A percentile compares a stretch with the other conserved stretches of the same genome.
These are phyloP conservation scores for Neurospora sublineolata DNA, from an alignment of 495 filamentous ascomycete genomes.

Conservation along the genomic window DNA sequence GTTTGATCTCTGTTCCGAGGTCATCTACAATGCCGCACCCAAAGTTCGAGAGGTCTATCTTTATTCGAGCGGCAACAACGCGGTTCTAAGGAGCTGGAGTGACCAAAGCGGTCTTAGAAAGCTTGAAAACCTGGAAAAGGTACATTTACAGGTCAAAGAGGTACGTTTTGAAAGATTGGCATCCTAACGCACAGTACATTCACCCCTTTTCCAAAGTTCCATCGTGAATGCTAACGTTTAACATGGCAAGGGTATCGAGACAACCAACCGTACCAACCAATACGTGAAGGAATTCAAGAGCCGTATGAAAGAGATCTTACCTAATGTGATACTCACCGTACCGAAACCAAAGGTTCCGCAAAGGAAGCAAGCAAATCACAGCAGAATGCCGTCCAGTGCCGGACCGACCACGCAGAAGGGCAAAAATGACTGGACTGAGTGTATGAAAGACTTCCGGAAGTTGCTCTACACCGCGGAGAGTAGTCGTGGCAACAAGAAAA, in stretches of 20 bases:
- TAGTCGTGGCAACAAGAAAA: slow-evolving; percentile 4
- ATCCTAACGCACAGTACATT: background rate
- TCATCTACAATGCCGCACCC: slow-evolving; percentile 17
- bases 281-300: slow-evolving; percentile 12
- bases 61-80: slow-evolving; percentile 26
- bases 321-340: background rate
- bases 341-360: background rate
- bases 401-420: background rate
- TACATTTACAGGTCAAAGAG: slow-evolving; percentile 9
- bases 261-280: slow-evolving; percentile 7
- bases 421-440: slow-evolving; percentile 18
- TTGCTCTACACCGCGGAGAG: slow-evolving; percentile 10
- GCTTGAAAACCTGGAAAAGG: slow-evolving; percentile 9
- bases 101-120: slow-evolving; percentile 1
- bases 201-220: no score
- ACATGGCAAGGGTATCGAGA: slow-evolving; percentile 10
- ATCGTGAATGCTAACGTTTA: background rate
- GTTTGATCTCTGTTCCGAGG: slow-evolving; percentile 23
- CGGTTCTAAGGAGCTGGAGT: slow-evolving; percentile 15
- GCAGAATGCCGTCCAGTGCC: background rate
- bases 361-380: background rate
- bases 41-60: slow-evolving; percentile 21
- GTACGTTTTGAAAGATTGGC: slow-evolving; percentile 8
- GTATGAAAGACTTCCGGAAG: slow-evolving; percentile 13
- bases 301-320: background rate